phyloP scores from a whole-genome alignment of 768 basidiomycete genomes.

The Lactarius indigo region DNA sequence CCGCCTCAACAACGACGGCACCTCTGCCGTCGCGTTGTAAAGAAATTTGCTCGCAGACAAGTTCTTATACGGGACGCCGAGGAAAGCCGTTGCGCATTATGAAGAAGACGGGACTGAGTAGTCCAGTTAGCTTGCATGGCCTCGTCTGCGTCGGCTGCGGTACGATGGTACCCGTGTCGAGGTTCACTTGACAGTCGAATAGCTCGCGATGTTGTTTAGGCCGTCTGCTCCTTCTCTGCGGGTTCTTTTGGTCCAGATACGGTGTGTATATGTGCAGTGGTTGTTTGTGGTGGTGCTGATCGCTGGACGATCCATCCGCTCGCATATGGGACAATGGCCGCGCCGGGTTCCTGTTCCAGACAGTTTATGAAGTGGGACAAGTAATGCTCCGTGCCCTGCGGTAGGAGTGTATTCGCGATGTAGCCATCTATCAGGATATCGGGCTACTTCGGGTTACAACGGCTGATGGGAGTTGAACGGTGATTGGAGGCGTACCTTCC shows the following conservation, averaged over 20 bases:
- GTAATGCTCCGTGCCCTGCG: background rate
- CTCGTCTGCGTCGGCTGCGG: conserved; percentile 11
- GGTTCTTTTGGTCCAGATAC: background rate
- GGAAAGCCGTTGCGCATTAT: background rate
- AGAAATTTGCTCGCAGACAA: background rate
- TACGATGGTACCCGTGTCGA: conserved; percentile 8
- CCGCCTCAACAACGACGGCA: background rate
- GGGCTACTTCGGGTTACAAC: background rate
- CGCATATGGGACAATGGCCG: background rate
- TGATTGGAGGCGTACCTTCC: background rate
- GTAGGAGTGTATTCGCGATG: conserved; percentile 1
- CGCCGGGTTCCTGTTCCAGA: background rate
- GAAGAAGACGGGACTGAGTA: conserved; percentile 7
- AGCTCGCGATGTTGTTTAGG: no score
- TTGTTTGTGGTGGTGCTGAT: background rate
- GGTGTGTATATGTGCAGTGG: background rate
- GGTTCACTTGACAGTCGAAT: conserved; percentile 11
- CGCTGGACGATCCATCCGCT: background rate
- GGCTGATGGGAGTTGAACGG: background rate
- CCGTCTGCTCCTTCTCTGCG: background rate
- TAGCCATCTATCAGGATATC: conserved; percentile 10
- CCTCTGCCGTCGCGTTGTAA: background rate
- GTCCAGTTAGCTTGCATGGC: background rate
- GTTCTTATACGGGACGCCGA: conserved; percentile 12
- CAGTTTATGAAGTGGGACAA: background rate